phyloP scores from a whole-genome alignment of 2,329 filamentous ascomycete species.

The Pleomassaria siparia region DNA sequence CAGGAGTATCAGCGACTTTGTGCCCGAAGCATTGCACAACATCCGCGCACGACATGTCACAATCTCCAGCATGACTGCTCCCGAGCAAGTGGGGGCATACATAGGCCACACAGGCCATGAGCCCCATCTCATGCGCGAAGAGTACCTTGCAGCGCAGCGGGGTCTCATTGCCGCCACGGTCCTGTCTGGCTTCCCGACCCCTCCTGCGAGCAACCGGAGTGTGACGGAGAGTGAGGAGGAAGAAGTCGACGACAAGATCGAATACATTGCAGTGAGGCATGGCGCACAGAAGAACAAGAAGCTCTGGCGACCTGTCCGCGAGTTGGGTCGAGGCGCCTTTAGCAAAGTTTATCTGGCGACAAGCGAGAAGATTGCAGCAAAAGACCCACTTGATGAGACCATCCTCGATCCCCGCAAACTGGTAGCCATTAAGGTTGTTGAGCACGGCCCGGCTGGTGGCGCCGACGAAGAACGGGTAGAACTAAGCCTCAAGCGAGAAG shows the following conservation, averaged over 20 bases:
- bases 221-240: slow-evolving; percentile 58
- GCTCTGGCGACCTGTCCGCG: slow-evolving; percentile 76
- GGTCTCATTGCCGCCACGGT: slow-evolving; percentile 66
- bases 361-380: slow-evolving; percentile 61
- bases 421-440: slow-evolving; percentile 93
- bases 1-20: slow-evolving; percentile 86
- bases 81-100: slow-evolving; percentile 49
- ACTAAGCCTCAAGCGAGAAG: slow-evolving; percentile 88
- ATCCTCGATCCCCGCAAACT: slow-evolving; percentile 71
- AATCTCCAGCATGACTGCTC: slow-evolving; percentile 53
- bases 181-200: slow-evolving; percentile 61
- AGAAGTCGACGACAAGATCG: slow-evolving; percentile 46
- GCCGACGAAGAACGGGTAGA: slow-evolving; percentile 92
- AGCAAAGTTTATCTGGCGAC: slow-evolving; percentile 92
- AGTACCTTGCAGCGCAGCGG: slow-evolving; percentile 75
- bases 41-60: slow-evolving; percentile 71
- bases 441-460: slow-evolving; percentile 90
- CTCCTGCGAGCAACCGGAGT: slow-evolving; percentile 67
- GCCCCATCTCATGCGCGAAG: slow-evolving; percentile 69
- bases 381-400: slow-evolving; percentile 48
- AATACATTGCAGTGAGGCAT: slow-evolving; percentile 51
- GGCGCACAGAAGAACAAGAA: slow-evolving; percentile 71
- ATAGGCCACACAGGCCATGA: slow-evolving; percentile 47
- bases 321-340: slow-evolving; percentile 91
- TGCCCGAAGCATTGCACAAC: slow-evolving; percentile 69